These are phyloP conservation scores for Exophiala xenobiotica DNA, from an alignment of 2,329 filamentous ascomycete genomes.

Conservation along the genomic window DNA sequence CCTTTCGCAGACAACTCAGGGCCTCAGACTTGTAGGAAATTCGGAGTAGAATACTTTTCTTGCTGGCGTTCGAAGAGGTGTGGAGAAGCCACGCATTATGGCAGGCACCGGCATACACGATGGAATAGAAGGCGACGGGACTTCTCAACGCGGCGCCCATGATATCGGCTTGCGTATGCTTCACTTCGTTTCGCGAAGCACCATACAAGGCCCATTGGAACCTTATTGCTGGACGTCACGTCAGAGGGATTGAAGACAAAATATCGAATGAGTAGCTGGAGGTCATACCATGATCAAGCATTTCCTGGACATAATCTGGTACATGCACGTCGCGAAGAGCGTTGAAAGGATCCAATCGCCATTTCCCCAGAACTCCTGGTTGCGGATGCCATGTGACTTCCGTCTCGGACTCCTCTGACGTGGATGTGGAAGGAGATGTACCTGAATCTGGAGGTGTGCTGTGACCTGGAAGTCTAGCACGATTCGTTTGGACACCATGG, in stretches of 20 bases:
- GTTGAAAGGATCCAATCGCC: conserved; percentile 3
- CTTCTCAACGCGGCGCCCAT: neutral
- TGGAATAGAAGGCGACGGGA: conserved; percentile 1
- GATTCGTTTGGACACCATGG: neutral
- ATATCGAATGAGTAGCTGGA: neutral
- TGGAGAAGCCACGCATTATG: neutral
- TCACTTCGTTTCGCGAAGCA: neutral
- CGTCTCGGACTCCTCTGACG: neutral
- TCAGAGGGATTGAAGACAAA: neutral
- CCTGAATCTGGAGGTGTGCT: neutral
- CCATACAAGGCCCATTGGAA: neutral
- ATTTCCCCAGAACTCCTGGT: neutral
- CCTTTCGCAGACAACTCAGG: neutral
- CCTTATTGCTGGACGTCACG: neutral
- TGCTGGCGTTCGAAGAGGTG: neutral
- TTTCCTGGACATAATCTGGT: neutral
- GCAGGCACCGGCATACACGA: conserved; percentile 1
- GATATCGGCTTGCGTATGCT: neutral
- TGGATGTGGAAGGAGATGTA: neutral
- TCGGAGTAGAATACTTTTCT: neutral
- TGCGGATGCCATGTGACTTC: neutral
- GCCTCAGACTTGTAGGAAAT: conserved; percentile 2
- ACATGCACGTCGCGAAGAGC: neutral
- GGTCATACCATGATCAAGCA: conserved; percentile 3
- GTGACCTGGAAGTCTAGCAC: neutral